Evolutionary conservation across 176 grass and related monocot genomes (phyloP), one percentile per base, ranked within the genome.

Genomic region (Bothriochloa decipiens): DNA sequence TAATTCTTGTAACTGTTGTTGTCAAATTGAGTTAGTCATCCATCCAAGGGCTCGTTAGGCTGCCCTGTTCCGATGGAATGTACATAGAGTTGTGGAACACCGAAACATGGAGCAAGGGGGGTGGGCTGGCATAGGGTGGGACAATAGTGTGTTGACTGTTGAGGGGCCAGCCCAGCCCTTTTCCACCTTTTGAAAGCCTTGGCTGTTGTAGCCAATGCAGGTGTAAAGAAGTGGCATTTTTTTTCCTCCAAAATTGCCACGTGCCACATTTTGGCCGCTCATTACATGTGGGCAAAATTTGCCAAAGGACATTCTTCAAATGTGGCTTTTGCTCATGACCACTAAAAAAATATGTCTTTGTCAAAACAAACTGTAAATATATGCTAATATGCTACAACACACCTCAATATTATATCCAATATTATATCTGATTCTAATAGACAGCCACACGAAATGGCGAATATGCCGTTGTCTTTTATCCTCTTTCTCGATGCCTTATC

Each of bases 31-130:
- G 25, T 32, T 22, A 80, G 22, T 57, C 40, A 4, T 68, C 36
- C 12, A 10, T 70, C 18, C 49, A 61, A 43, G 35, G 26, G 27
- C 7, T 69, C 37, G 42, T 79, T 72, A 72, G 70, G 12, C 1
- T 37, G 80, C 16, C 42, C 17, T 75, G 47, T 63, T 64, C 70
- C 8, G 4, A 35, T 85, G 88, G 43, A 10, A 55, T 89, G 83
- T 86, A 89, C 53, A 89, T 86, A 89, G 78, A 82, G 72, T 32
- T 36, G 52, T 63, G 47, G 68, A 61, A 80, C 75, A 25, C 18
- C 43, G 4, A 68, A 40, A 41, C 47, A 69, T 13, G 13, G n/a
- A 26, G 75, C 33, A 41, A 22, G 72, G 2, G 4, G 4, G 16
- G 49, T 27, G 50, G 72, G 6, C n/a, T 13, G 53, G 53, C 53